Evolutionary conservation across 2,329 filamentous ascomycete species (phyloP).

Genomic region (Moelleriella libera): DNA sequence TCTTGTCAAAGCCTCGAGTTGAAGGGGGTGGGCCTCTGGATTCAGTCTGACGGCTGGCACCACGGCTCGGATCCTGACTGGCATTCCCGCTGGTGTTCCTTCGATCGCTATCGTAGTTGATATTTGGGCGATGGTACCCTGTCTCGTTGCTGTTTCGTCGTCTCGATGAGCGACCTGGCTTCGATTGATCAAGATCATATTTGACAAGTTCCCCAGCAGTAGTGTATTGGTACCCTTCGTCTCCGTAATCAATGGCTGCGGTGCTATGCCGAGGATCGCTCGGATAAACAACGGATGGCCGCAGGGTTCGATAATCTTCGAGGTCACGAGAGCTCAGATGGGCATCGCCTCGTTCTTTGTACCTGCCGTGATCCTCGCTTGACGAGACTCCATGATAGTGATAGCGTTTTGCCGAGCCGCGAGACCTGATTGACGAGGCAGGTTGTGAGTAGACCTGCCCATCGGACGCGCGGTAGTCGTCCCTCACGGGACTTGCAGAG

Average conservation of each 20-base stretch:
- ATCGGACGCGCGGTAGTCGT: slow-evolving; percentile 38
- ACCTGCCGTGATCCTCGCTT: slow-evolving; percentile 34
- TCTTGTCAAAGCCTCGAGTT: slow-evolving; percentile 57
- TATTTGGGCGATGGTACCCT: slow-evolving; percentile 39
- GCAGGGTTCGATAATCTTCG: slow-evolving; percentile 32
- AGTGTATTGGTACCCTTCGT: slow-evolving; percentile 49
- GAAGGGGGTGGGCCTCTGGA: slow-evolving; percentile 46
- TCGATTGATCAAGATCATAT: slow-evolving; percentile 44
- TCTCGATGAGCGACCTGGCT: slow-evolving; percentile 19
- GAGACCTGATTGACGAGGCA: slow-evolving; percentile 40
- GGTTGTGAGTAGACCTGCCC: slow-evolving; percentile 39
- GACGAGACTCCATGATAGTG: slow-evolving; percentile 36
- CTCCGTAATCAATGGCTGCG: slow-evolving; percentile 36
- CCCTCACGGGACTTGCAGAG: slow-evolving; percentile 32
- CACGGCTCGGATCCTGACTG: slow-evolving; percentile 25
- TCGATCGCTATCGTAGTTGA: slow-evolving; percentile 34
- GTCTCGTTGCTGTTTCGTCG: slow-evolving; percentile 42
- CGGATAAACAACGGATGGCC: slow-evolving; percentile 30
- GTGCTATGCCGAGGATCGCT: slow-evolving; percentile 27
- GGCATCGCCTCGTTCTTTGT: slow-evolving; percentile 34
- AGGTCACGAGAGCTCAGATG: slow-evolving; percentile 22
- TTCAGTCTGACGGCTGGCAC: slow-evolving; percentile 21
- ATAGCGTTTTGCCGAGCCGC: slow-evolving; percentile 31
- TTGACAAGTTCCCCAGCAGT: slow-evolving; percentile 46
- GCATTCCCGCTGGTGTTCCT: slow-evolving; percentile 32